phyloP scores from a whole-genome alignment of 306 rosid genomes.

The Cucumis sativus region Cucumber_9930_V3 NC_026655.2:4165501-4166000 shows the following conservation, averaged over 20 bases:
- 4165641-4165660: constrained; percentile 83
- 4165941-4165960: background rate
- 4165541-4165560: background rate
- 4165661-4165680: constrained; percentile 24
- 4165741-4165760: background rate
- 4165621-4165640: constrained; percentile 73
- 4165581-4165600: constrained; percentile 78
- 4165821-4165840: constrained; percentile 99
- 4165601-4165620: constrained; percentile 62
- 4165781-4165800: constrained; percentile 5
- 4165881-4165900: background rate
- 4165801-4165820: constrained; percentile 87
- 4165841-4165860: constrained; percentile 96
- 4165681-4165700: background rate
- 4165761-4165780: background rate
- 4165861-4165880: constrained; percentile 13
- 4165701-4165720: background rate
- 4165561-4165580: background rate
- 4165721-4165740: background rate
- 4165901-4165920: background rate
- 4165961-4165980: background rate
- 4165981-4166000: background rate
- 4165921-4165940: background rate
- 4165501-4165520: background rate
- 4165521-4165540: background rate